Base-by-base conservation (phyloP, 768 basidiomycete species). In the Boletus pseudo-olivaceus region DNA sequence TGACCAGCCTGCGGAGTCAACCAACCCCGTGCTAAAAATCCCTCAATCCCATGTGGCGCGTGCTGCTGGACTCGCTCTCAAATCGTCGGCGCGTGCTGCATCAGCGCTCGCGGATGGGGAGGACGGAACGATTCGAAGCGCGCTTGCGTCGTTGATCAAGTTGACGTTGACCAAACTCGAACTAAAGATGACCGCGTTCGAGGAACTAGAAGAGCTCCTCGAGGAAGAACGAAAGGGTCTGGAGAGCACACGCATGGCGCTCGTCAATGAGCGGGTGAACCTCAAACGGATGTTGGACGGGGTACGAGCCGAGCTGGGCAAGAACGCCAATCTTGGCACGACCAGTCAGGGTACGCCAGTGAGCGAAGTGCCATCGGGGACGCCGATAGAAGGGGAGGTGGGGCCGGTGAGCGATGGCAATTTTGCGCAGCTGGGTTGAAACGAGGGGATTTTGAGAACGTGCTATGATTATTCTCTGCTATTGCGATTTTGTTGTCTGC, bases 161-260 rank as follows among this genome's bases (percentile, higher is more conserved):
- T 78, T 90, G 51, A 91, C 80, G 55, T 78, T 82, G 62, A 91
- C 80, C 45, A 98, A 98, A 72, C 83, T 98, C 35, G 95, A 98
- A 66, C 76, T 96, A 50, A 98, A 99, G 78, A 90, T 94, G 84
- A 73, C 82, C 2, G 91, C 95, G 69, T 98, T 98, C 64, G 97
- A 98, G 68, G 87, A 92, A 69, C 76, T 99, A 53, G 97, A 99
- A 68, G 88, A 90, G 45, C 75, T 93, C 9, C 75, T 99, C 48
- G 97, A 98, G 68, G 87, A 92, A 49, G 97, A 99, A 72, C 81
- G 93, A 52, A 81, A 88, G 57, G 77, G 82, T 34, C 72, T 99
- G 41, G 97, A 99, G 76, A 83, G 85, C 44, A 85, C 88, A 20
- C 81, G 90, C 51, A 78, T 91, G 73, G 80, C 84, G 37, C 74